phyloP scores from a whole-genome alignment of 2,329 filamentous ascomycete genomes.

The Epichloe glyceriae region DNA sequence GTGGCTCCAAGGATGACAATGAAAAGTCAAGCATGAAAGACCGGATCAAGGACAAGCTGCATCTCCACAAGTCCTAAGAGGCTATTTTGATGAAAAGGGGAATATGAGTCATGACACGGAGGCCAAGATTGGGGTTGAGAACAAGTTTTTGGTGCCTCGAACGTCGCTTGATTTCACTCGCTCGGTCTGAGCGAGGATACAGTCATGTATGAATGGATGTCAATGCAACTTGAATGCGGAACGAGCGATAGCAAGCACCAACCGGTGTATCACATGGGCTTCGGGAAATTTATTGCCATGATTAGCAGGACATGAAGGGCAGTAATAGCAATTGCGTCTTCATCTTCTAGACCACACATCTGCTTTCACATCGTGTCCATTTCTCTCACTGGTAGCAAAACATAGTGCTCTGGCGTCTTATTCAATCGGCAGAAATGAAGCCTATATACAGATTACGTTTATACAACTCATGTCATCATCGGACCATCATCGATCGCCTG shows the following conservation, averaged over 20 bases:
- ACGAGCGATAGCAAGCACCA: too few relatives aligned
- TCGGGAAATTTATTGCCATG: too few relatives aligned
- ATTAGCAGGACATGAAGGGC: too few relatives aligned
- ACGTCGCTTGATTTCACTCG: too few relatives aligned
- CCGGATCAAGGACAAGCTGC: slow-evolving; percentile 59
- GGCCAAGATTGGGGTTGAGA: too few relatives aligned
- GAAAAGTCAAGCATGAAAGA: slow-evolving; percentile 43
- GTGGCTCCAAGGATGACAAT: slow-evolving; percentile 12
- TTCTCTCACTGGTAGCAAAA: background rate
- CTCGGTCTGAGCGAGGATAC: too few relatives aligned
- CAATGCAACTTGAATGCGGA: too few relatives aligned
- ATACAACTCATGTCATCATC: background rate
- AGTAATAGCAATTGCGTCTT: too few relatives aligned
- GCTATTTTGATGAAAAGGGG: background rate
- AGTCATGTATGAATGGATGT: too few relatives aligned
- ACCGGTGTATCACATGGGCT: too few relatives aligned
- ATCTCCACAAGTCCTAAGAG: slow-evolving; percentile 24
- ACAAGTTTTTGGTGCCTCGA: too few relatives aligned
- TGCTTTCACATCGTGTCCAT: background rate
- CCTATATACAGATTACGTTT: background rate
- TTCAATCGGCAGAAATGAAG: background rate
- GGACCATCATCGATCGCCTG: background rate
- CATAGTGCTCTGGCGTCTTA: background rate
- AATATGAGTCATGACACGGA: background rate
- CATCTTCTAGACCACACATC: too few relatives aligned